These are phyloP conservation scores for Colletotrichum shisoi DNA, from an alignment of 2,329 filamentous ascomycete genomes.

Conservation along the genomic window DNA sequence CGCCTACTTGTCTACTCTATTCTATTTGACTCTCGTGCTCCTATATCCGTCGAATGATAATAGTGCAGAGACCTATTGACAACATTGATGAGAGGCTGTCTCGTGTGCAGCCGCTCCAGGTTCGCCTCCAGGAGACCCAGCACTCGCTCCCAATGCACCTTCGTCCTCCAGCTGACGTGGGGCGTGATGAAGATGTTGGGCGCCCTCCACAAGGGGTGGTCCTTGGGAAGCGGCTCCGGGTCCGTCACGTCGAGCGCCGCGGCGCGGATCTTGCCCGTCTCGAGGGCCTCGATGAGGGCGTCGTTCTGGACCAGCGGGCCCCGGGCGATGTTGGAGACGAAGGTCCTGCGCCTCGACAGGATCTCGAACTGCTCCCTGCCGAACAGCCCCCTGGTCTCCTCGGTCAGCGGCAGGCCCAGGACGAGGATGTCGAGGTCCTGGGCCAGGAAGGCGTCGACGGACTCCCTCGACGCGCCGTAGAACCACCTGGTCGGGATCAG, in stretches of 20 bases:
- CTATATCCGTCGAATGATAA: conserved; percentile 3
- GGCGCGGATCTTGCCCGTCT: conserved; percentile 54
- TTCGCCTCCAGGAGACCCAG: conserved; percentile 46
- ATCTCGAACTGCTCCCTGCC: conserved; percentile 55
- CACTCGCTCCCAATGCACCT: conserved; percentile 42
- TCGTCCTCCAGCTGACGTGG: conserved; percentile 47
- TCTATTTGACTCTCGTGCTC: background rate
- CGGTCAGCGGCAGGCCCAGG: conserved; percentile 53
- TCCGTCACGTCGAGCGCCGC: conserved; percentile 77
- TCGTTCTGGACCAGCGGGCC: conserved; percentile 54
- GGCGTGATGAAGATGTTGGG: conserved; percentile 68
- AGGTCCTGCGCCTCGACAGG: conserved; percentile 56
- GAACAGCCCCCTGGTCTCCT: conserved; percentile 52
- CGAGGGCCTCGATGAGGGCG: conserved; percentile 66
- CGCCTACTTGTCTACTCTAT: background rate
- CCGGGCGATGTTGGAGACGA: conserved; percentile 71
- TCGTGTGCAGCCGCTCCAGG: conserved; percentile 44
- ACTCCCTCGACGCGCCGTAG: conserved; percentile 46
- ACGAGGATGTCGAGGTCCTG: conserved; percentile 56
- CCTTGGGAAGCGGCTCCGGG: conserved; percentile 72
- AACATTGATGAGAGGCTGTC: conserved; percentile 45
- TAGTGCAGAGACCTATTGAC: conserved; percentile 43
- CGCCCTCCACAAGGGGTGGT: conserved; percentile 70
- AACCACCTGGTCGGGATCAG: conserved; percentile 55
- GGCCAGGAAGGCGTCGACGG: conserved; percentile 53